phyloP scores from a whole-genome alignment of 257 asterid genomes.

The Solanum appendiculatum region DNA sequence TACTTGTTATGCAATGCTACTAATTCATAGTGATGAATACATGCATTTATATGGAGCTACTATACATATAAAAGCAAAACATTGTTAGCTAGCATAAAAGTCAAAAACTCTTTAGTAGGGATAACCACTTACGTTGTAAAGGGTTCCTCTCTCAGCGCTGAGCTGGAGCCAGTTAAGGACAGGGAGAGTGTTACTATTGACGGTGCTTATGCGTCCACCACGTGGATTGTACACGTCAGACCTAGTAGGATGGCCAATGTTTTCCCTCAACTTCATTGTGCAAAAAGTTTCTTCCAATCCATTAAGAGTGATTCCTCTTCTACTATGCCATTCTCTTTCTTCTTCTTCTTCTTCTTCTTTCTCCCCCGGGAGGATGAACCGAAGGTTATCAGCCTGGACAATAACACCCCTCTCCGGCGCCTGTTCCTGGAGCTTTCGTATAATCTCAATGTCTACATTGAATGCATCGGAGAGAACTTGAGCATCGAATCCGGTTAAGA shows the following conservation, averaged over 20 bases:
- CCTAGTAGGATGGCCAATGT: conserved; percentile 24
- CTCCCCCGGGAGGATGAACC: conserved; percentile 21
- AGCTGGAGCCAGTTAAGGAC: conserved; percentile 30
- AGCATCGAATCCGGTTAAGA: conserved; percentile 24
- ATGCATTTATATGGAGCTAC: background rate
- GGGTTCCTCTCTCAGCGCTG: conserved; percentile 45
- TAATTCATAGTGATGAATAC: background rate
- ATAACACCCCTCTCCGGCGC: conserved; percentile 37
- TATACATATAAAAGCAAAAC: background rate
- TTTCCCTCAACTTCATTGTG: conserved; percentile 24
- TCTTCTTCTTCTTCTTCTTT: background rate
- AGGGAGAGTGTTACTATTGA: conserved; percentile 51
- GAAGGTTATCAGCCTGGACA: conserved; percentile 26
- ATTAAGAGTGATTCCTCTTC: background rate
- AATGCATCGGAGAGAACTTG: conserved; percentile 21
- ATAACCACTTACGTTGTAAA: conserved; percentile 21
- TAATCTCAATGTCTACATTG: conserved; percentile 9
- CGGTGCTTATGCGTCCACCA: conserved; percentile 39
- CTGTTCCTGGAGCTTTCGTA: conserved; percentile 16
- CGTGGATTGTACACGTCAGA: conserved; percentile 46
- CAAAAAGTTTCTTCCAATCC: conserved; percentile 61
- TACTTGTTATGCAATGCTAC: background rate
- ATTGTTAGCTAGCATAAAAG: background rate
- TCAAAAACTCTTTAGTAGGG: background rate
- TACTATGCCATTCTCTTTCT: background rate